Evolutionary conservation across 2,329 filamentous ascomycete species (phyloP).

Genomic region (Biscogniauxia sp.): DNA sequence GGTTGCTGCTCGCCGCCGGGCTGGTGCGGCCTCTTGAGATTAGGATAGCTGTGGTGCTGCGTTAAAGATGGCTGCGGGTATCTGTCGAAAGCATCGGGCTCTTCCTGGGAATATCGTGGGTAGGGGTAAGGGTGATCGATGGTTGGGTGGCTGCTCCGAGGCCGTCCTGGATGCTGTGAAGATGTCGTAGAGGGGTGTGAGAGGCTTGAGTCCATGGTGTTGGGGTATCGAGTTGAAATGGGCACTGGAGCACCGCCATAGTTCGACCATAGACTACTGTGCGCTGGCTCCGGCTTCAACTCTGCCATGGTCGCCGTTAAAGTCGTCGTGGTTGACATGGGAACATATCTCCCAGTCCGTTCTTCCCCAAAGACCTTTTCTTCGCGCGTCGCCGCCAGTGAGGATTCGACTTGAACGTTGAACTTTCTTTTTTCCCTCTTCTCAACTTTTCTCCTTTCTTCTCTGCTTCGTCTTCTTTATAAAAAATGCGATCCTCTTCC

Average conservation of each 20-base stretch:
- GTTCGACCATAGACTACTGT: constrained; percentile 57
- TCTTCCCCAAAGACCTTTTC: constrained; percentile 15
- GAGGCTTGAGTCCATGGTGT: constrained; percentile 49
- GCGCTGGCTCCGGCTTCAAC: constrained; percentile 57
- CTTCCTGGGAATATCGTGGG: constrained; percentile 53
- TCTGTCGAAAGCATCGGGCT: constrained; percentile 53
- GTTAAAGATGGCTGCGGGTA: constrained; percentile 47
- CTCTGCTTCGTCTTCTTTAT: constrained; percentile 3
- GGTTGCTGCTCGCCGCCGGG: constrained; percentile 49
- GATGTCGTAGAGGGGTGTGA: constrained; percentile 44
- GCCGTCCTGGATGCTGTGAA: constrained; percentile 47
- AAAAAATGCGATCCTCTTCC: background rate
- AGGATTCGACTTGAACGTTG: constrained; percentile 5
- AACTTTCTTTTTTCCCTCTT: background rate
- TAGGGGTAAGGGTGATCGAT: constrained; percentile 55
- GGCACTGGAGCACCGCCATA: constrained; percentile 53
- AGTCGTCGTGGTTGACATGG: constrained; percentile 60
- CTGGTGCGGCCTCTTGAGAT: constrained; percentile 57
- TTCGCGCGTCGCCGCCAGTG: constrained; percentile 19
- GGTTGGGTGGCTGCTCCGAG: constrained; percentile 47
- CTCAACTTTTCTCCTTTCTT: constrained; percentile 2
- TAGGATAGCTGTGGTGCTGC: constrained; percentile 52
- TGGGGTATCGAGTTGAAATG: constrained; percentile 50
- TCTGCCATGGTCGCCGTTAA: constrained; percentile 64
- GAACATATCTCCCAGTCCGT: constrained; percentile 44